Evolutionary conservation across 768 basidiomycete species (phyloP), one percentile per base, ranked within the genome.

Genomic region (Lentinula lateritia): DNA sequence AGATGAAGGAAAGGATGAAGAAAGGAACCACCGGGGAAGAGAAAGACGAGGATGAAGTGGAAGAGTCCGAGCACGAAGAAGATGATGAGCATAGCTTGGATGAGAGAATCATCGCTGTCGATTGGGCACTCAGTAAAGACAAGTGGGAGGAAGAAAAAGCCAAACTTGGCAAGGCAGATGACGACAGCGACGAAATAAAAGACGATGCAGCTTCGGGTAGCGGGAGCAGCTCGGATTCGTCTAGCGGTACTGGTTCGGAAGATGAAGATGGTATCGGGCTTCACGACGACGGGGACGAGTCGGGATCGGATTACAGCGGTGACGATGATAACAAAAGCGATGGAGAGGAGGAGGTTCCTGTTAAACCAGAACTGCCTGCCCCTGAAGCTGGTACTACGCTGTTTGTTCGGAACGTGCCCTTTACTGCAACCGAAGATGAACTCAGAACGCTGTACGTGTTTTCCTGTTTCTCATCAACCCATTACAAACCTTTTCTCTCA

Each of bases 101-200:
- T 18, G 75, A 83, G 68, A 78, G 94, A 57, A 76, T 85, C 15
- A 91, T 96, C 42, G 93, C 94, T 6, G 96, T 98, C 32, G 95
- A 98, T 76, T 98, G 94, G 93, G 96, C 95, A 3, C 73, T 98
- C 70, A 93, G 93, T 71, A 96, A 97, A 75, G 90, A 92, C 52
- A 90, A 87, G 73, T 97, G 93, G 92, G 82, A 92, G 71, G 87
- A 90, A 70, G 89, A 88, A 66, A 84, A 86, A 73, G 82, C 80
- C 50, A 85, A 87, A 70, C 61, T 81, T 58, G 79, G 72, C 43
- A 75, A 66, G 10, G 75, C 71, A 7, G 74, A 61, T 35, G 68
- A 73, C 41, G 78, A 72, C 64, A 75, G 76, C 64, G 68, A 71
- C 7, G 74, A 75, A 15, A 77, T 75, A 74, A 38, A 41, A 35